phyloP scores from a whole-genome alignment of 2,329 filamentous ascomycete species.

The Xylariomycetidae sp. region DNA sequence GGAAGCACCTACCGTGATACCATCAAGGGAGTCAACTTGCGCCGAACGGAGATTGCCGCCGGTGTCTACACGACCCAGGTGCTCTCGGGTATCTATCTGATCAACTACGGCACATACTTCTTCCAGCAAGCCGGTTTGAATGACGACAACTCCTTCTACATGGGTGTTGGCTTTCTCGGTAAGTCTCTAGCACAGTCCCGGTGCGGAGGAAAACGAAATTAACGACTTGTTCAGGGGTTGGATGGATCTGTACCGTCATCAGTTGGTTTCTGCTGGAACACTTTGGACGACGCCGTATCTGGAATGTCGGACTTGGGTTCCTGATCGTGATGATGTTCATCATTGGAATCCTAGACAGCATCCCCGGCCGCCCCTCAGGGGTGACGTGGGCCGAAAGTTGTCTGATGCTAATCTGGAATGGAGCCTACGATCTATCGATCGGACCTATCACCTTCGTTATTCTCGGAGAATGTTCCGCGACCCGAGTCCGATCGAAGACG shows the following conservation, averaged over 20 bases:
- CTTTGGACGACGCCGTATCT: constrained; percentile 47
- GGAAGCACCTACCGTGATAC: constrained; percentile 46
- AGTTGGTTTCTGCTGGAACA: constrained; percentile 45
- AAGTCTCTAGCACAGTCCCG: constrained; percentile 9
- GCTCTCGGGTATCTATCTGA: constrained; percentile 57
- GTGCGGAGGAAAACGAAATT: background rate
- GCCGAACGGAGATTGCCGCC: constrained; percentile 50
- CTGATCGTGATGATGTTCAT: constrained; percentile 41
- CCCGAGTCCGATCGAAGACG: constrained; percentile 37
- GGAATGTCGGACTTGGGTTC: constrained; percentile 38
- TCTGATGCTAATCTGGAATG: constrained; percentile 45
- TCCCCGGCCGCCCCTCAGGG: constrained; percentile 32
- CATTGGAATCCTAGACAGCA: constrained; percentile 40
- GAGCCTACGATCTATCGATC: constrained; percentile 46
- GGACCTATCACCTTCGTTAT: constrained; percentile 47
- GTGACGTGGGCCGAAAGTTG: constrained; percentile 42
- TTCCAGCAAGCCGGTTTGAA: constrained; percentile 51
- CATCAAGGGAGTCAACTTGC: constrained; percentile 40
- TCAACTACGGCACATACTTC: constrained; percentile 58
- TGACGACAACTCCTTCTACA: constrained; percentile 43
- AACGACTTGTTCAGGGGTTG: constrained; percentile 32
- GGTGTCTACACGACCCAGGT: constrained; percentile 63
- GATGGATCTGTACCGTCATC: constrained; percentile 46
- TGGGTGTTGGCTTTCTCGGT: constrained; percentile 46
- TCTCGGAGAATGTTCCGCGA: constrained; percentile 45